Evolutionary conservation across 2,329 filamentous ascomycete species (phyloP).

Genomic region (Balansia obtecta): DNA sequence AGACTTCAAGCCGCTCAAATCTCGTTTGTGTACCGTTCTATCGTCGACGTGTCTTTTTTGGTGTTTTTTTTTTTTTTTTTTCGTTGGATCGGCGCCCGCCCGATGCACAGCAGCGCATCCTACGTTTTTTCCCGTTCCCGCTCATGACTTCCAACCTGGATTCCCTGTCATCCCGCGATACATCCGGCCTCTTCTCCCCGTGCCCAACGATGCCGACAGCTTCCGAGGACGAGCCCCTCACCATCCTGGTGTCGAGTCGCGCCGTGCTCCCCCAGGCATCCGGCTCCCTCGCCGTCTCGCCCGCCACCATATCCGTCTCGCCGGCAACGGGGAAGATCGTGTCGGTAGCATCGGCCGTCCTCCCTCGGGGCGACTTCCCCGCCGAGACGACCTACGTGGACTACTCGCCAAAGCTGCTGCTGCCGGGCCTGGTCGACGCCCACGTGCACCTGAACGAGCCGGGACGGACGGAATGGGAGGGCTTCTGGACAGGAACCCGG

Average conservation of each 20-base stretch:
- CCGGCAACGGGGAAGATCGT: slow-evolving; percentile 72
- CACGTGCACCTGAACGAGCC: slow-evolving; percentile 98
- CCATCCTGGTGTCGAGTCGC: slow-evolving; percentile 72
- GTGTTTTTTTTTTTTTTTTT: too few species aligned
- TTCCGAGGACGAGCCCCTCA: slow-evolving; percentile 32
- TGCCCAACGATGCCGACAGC: slow-evolving; percentile 23
- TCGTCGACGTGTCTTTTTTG: neutral
- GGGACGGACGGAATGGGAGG: slow-evolving; percentile 95
- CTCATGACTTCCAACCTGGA: too few species aligned
- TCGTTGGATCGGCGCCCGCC: slow-evolving; percentile 1
- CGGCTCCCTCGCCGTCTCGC: slow-evolving; percentile 50
- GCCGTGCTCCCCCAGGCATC: slow-evolving; percentile 65
- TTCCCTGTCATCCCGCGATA: too few species aligned
- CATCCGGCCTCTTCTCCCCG: too few species aligned
- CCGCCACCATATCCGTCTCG: slow-evolving; percentile 75
- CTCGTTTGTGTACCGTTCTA: neutral
- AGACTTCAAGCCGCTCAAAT: too few species aligned
- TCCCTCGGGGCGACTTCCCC: slow-evolving; percentile 68
- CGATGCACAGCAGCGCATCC: neutral
- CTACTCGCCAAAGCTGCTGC: slow-evolving; percentile 70
- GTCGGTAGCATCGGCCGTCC: slow-evolving; percentile 57
- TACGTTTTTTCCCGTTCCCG: too few species aligned
- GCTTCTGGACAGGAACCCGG: slow-evolving; percentile 87
- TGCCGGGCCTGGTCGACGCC: slow-evolving; percentile 89
- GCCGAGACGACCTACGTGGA: slow-evolving; percentile 62